Evolutionary conservation across 139 green algal genomes (phyloP).

Genomic region (Pseudopediastrum boryanum): DNA sequence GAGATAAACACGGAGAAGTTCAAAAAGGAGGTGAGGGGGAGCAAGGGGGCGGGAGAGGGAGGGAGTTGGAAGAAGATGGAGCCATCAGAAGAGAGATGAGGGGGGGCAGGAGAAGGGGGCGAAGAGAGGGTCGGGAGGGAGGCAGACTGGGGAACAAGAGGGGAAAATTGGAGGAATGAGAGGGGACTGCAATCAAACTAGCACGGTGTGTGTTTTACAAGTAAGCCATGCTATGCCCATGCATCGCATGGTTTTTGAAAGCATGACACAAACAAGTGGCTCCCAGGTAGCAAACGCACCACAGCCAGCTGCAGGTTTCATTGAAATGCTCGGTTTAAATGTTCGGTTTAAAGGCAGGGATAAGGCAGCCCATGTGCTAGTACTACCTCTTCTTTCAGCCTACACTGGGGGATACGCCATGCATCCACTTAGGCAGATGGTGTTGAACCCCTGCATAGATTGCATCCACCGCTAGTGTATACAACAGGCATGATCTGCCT

Average conservation of each 20-base stretch:
- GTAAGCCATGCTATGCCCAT: too few species aligned
- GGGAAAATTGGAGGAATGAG: neutral
- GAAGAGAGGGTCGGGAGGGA: neutral
- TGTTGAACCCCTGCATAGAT: neutral
- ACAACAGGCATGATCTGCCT: neutral
- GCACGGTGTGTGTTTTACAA: neutral
- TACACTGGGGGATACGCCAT: neutral
- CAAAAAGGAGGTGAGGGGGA: constrained; percentile 25
- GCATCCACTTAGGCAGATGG: neutral
- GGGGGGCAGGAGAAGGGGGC: neutral
- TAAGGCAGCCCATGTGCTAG: too few species aligned
- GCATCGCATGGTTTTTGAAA: too few species aligned
- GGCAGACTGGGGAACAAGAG: neutral
- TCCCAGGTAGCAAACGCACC: too few species aligned
- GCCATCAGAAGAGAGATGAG: neutral
- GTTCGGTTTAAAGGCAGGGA: too few species aligned
- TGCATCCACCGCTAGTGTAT: neutral
- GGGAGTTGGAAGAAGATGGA: neutral
- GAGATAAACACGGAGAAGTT: neutral
- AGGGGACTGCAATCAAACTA: neutral
- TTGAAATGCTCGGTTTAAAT: too few species aligned
- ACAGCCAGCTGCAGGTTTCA: too few species aligned
- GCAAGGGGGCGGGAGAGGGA: neutral
- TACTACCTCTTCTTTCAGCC: neutral
- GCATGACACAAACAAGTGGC: too few species aligned